Percentiles rank a stretch among this genome's conserved stretches.
These are phyloP conservation scores for Metschnikowia bowlesiae DNA, from an alignment of 805 yeast species.

Conservation along the genomic window DNA sequence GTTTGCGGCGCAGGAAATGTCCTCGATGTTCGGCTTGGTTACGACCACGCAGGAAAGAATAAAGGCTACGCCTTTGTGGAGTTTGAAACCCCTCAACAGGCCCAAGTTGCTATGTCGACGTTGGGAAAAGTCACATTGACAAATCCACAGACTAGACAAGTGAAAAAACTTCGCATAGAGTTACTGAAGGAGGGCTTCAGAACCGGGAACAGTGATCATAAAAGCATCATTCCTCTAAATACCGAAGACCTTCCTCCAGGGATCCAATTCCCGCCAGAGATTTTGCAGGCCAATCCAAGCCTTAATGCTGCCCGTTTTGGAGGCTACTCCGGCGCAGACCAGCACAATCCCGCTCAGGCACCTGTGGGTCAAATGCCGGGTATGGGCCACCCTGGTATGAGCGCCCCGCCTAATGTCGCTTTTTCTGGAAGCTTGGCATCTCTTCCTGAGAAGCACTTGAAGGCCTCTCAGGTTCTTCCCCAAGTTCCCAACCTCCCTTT, in stretches of 20 bases:
- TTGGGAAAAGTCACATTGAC: constrained; percentile 41
- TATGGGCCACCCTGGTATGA: background rate
- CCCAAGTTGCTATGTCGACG: constrained; percentile 44
- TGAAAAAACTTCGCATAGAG: constrained; percentile 51
- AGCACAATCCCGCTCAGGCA: background rate
- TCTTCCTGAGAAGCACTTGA: constrained; percentile 27
- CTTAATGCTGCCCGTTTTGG: background rate
- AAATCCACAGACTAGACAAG: constrained; percentile 17
- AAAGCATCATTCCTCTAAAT: constrained; percentile 41
- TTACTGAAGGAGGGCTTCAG: constrained; percentile 54
- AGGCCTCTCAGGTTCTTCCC: constrained; percentile 57
- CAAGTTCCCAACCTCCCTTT: constrained; percentile 42
- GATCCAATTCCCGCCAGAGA: constrained; percentile 54
- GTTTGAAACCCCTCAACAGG: constrained; percentile 48
- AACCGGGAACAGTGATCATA: constrained; percentile 30
- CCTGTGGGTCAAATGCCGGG: background rate
- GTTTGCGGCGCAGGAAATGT: constrained; percentile 72
- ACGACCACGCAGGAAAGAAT: constrained; percentile 53
- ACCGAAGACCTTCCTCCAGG: constrained; percentile 50
- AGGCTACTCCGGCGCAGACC: constrained; percentile 4
- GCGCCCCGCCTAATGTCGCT: background rate
- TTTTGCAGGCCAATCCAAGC: constrained; percentile 16
- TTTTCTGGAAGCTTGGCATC: constrained; percentile 1
- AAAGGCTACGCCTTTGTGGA: constrained; percentile 69
- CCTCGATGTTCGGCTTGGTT: constrained; percentile 61